phyloP scores from a whole-genome alignment of 2,329 filamentous ascomycete genomes.

The Capronia coronata region DNA sequence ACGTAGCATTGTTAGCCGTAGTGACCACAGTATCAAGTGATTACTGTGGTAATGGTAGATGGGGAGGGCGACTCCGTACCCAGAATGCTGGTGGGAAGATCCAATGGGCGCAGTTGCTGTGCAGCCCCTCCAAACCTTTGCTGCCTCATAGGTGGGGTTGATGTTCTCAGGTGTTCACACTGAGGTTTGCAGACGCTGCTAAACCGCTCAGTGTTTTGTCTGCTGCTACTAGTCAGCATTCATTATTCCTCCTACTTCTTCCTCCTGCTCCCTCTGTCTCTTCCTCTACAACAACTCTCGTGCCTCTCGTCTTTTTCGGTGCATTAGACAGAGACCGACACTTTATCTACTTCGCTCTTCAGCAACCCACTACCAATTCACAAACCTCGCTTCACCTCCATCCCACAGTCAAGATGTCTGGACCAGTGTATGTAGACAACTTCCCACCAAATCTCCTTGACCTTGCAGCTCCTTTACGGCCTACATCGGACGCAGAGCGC shows the following conservation, averaged over 20 bases:
- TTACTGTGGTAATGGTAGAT: no score
- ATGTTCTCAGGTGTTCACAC: not conserved
- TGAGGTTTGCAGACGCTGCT: not conserved
- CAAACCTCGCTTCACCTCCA: constrained; percentile 4
- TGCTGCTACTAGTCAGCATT: constrained; percentile 5
- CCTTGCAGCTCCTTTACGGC: not conserved
- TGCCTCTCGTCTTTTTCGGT: constrained; percentile 30
- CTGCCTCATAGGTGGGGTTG: constrained; percentile 24
- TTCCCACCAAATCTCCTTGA: not conserved
- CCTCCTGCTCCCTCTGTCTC: constrained; percentile 22
- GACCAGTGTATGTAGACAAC: constrained; percentile 27
- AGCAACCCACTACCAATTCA: not conserved
- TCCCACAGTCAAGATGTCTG: constrained; percentile 27
- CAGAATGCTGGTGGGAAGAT: constrained; percentile 1
- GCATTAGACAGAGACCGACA: constrained; percentile 28
- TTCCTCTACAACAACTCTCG: constrained; percentile 20
- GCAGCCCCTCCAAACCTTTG: constrained; percentile 22
- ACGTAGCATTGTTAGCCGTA: no score
- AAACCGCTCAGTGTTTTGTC: not conserved
- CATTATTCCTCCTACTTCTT: constrained; percentile 26
- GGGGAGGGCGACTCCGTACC: constrained; percentile 17
- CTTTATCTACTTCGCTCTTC: not conserved
- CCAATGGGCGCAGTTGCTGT: constrained; percentile 1
- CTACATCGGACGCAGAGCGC: not conserved
- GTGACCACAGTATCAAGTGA: no score